Evolutionary conservation across 768 basidiomycete species (phyloP).

Genomic region (Leccinum boreale): DNA sequence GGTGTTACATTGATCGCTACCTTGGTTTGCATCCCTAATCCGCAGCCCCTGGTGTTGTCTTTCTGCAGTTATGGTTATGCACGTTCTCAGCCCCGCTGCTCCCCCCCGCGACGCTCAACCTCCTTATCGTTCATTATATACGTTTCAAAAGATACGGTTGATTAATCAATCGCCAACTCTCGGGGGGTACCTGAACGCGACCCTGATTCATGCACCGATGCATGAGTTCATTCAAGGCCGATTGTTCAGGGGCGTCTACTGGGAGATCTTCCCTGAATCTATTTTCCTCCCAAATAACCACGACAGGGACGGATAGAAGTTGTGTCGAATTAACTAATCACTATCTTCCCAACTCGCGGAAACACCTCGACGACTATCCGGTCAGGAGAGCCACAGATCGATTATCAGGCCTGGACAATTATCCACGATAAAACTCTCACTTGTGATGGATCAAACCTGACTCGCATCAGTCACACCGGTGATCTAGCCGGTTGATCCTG

Average conservation of each 20-base stretch:
- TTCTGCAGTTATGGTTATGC: background rate
- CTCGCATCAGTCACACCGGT: background rate
- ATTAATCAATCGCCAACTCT: slow-evolving; percentile 16
- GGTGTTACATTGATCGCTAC: slow-evolving; percentile 9
- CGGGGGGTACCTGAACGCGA: slow-evolving; percentile 18
- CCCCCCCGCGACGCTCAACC: background rate
- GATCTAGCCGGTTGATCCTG: background rate
- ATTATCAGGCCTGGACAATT: background rate
- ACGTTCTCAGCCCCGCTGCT: background rate
- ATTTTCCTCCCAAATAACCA: slow-evolving; percentile 1
- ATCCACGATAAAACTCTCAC: background rate
- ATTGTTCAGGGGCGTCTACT: slow-evolving; percentile 18
- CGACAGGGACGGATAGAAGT: slow-evolving; percentile 28
- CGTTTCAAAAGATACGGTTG: background rate
- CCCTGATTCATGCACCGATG: slow-evolving; percentile 24
- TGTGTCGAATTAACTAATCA: slow-evolving; percentile 1
- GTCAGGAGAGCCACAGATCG: background rate
- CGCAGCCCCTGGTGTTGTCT: background rate
- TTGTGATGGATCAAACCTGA: slow-evolving; percentile 4
- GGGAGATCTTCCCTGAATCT: slow-evolving; percentile 23
- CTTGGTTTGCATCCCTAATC: slow-evolving; percentile 2
- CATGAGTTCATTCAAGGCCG: slow-evolving; percentile 22
- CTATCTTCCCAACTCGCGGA: slow-evolving; percentile 19
- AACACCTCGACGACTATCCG: slow-evolving; percentile 13
- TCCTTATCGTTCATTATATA: background rate